A percentile compares a stretch with the other conserved stretches of the same genome.
phyloP scores from a whole-genome alignment of 2,329 filamentous ascomycete genomes.

The Diatrype stigma region DNA sequence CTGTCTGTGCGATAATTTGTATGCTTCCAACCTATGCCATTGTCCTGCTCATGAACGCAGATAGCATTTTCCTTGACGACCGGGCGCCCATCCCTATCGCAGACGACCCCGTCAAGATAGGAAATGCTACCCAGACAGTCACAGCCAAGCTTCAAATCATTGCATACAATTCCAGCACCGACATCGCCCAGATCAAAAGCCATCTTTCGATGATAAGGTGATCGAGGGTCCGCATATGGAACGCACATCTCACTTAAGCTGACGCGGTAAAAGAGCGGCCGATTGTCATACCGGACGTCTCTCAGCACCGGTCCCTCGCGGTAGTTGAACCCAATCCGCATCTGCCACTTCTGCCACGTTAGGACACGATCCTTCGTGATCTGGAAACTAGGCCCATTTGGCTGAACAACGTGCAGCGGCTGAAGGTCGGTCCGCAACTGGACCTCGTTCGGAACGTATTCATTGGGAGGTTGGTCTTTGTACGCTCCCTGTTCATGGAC shows the following conservation, averaged over 20 bases:
- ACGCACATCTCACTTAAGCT: conserved; percentile 68
- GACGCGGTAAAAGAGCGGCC: conserved; percentile 63
- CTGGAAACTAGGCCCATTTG: conserved; percentile 63
- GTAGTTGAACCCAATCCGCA: conserved; percentile 65
- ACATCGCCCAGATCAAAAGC: conserved; percentile 71
- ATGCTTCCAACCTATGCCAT: conserved; percentile 69
- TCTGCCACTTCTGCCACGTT: conserved; percentile 65
- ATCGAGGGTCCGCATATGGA: conserved; percentile 62
- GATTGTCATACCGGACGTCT: conserved; percentile 62
- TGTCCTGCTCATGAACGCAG: conserved; percentile 68
- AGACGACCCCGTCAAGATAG: conserved; percentile 55
- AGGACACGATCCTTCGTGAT: conserved; percentile 46
- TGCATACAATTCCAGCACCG: conserved; percentile 62
- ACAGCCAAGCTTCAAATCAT: conserved; percentile 65
- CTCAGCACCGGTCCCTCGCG: conserved; percentile 69
- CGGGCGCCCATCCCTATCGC: conserved; percentile 49
- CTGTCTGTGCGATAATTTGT: conserved; percentile 62
- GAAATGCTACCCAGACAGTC: conserved; percentile 68
- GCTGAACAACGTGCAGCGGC: conserved; percentile 57
- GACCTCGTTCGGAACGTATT: conserved; percentile 35
- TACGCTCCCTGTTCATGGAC: not conserved
- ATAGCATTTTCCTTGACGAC: conserved; percentile 53
- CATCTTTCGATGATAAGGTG: conserved; percentile 64
- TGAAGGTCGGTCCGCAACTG: conserved; percentile 43
- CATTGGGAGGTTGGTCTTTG: conserved; percentile 14